Conservation (phyloP, 148 eudicot species). For the Salicornia ramosissima region DNA sequence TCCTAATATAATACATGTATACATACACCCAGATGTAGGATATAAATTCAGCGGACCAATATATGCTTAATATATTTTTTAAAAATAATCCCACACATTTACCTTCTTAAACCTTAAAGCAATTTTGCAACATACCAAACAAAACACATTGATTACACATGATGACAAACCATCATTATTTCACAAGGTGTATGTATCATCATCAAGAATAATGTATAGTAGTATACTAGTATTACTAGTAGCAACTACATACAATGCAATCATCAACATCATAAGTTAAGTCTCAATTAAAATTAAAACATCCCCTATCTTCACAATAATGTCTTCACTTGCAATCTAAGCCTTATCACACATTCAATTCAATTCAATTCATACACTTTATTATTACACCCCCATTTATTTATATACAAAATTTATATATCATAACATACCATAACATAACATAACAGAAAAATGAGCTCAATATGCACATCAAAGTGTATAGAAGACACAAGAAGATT, state of each 20-base stretch:
- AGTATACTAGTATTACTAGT: no score
- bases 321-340: constrained; percentile 33
- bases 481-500: constrained; percentile 38
- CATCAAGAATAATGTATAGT: background rate
- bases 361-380: background rate
- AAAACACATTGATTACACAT: constrained; percentile 13
- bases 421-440: no score
- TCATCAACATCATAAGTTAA: constrained; percentile 1
- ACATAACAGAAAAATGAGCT: constrained; percentile 34
- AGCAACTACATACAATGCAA: constrained; percentile 1
- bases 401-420: background rate
- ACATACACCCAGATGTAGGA: no score
- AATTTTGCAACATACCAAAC: constrained; percentile 2
- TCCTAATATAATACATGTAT: no score
- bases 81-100: no score
- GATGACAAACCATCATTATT: constrained; percentile 13
- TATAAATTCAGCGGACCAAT: no score
- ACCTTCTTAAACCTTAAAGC: background rate
- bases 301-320: background rate
- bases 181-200: background rate
- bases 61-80: no score
- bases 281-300: constrained; percentile 4
- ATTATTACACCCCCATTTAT: background rate
- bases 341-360: constrained; percentile 9
- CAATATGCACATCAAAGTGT: constrained; percentile 53